Percentiles rank a stretch among this genome's conserved stretches.
Evolutionary conservation across 768 basidiomycete species (phyloP).

Genomic region (Pholiota molesta): DNA sequence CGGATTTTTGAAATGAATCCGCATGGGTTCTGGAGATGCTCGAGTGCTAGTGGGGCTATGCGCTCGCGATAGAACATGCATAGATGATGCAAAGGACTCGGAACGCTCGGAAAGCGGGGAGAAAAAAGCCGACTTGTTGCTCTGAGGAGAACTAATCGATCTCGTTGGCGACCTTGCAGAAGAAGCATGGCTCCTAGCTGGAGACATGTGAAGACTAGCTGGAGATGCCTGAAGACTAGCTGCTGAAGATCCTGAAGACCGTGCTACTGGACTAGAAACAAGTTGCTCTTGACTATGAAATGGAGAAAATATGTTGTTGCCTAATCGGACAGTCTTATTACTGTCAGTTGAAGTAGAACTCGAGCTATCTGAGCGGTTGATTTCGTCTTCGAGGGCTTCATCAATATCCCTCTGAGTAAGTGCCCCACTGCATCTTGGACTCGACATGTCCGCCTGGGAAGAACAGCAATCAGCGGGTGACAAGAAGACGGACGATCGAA

Average conservation of each 20-base stretch:
- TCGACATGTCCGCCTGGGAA: conserved; percentile 25
- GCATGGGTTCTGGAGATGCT: conserved; percentile 34
- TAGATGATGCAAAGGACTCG: not conserved
- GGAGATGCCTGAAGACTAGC: not conserved
- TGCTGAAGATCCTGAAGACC: not conserved
- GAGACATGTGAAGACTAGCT: no score
- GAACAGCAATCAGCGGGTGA: not conserved
- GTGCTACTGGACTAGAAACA: not conserved
- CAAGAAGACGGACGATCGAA: not conserved
- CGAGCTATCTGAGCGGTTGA: conserved; percentile 10
- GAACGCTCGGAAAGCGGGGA: not conserved
- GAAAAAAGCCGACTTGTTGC: not conserved
- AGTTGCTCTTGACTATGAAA: not conserved
- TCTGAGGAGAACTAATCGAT: no score
- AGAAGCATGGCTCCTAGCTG: no score
- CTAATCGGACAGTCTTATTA: conserved; percentile 27
- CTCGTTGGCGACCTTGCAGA: no score
- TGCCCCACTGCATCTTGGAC: conserved; percentile 15
- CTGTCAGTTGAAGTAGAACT: conserved; percentile 18
- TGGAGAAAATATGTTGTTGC: not conserved
- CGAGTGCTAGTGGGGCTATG: not conserved
- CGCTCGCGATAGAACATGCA: not conserved
- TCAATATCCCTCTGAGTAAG: conserved; percentile 27
- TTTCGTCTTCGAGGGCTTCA: conserved; percentile 27
- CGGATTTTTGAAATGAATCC: conserved; percentile 38